A percentile compares a stretch with the other conserved stretches of the same genome.
phyloP scores from a whole-genome alignment of 805 yeast species.

The Nakazawaea ernobii region DNA sequence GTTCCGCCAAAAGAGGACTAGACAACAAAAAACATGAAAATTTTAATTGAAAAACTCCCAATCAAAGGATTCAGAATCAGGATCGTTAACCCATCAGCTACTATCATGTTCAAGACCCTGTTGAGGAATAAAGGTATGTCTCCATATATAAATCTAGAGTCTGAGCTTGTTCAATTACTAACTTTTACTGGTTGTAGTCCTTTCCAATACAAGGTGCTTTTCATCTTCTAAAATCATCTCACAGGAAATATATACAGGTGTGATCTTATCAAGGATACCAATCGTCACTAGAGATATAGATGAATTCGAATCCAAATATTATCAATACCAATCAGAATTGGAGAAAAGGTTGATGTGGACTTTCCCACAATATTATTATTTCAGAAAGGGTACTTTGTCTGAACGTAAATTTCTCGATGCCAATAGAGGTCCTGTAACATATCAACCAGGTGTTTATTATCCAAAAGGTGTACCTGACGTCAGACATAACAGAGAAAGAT shows the following conservation, averaged over 20 bases:
- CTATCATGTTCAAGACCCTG: background rate
- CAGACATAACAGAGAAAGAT: slow-evolving; percentile 83
- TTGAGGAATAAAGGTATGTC: background rate
- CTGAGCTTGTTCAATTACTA: background rate
- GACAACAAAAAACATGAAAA: background rate
- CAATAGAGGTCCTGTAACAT: slow-evolving; percentile 69
- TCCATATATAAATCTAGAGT: background rate
- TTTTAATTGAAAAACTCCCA: background rate
- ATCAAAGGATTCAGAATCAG: background rate
- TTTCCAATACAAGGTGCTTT: background rate
- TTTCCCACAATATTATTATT: slow-evolving; percentile 90
- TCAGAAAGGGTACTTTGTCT: slow-evolving; percentile 81
- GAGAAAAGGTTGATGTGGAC: slow-evolving; percentile 96
- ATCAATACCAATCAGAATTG: slow-evolving; percentile 77
- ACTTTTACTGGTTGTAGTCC: background rate
- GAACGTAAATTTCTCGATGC: slow-evolving; percentile 74
- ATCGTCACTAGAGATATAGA: slow-evolving; percentile 74
- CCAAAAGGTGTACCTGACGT: slow-evolving; percentile 83
- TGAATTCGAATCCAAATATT: slow-evolving; percentile 68
- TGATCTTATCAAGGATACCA: slow-evolving; percentile 77
- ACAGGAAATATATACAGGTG: slow-evolving; percentile 35
- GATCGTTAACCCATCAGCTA: too few species aligned
- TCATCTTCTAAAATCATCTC: background rate
- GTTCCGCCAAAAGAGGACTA: too few species aligned
- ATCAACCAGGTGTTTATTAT: slow-evolving; percentile 71